These are phyloP conservation scores for Arabidopsis hybrid DNA, from an alignment of 441 rosid genomes.

Conservation along the genomic window DNA sequence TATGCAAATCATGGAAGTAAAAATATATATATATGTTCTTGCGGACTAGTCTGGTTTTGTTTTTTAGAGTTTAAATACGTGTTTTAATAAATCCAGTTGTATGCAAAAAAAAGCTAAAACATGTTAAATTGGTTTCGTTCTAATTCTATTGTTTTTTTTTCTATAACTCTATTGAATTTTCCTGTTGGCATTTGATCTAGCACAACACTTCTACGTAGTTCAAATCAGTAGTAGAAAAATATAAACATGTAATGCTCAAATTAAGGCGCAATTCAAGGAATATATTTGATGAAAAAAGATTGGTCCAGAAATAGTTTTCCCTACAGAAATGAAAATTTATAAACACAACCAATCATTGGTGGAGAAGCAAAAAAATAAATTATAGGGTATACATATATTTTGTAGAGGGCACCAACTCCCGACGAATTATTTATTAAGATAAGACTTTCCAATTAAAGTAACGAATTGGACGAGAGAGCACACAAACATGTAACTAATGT, in stretches of 20 bases:
- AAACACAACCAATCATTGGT: conserved; percentile 27
- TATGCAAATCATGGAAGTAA: conserved; percentile 1
- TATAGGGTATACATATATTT: no score
- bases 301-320: conserved; percentile 8
- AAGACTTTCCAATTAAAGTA: conserved; percentile 40
- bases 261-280: conserved; percentile 68
- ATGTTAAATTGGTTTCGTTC: neutral
- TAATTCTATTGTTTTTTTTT: neutral
- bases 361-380: neutral
- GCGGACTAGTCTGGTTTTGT: neutral
- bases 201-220: neutral
- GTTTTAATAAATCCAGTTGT: neutral
- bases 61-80: neutral
- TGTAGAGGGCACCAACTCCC: conserved; percentile 24
- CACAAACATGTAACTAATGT: neutral
- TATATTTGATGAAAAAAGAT: conserved; percentile 19
- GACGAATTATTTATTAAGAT: conserved; percentile 10
- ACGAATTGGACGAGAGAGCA: conserved; percentile 8
- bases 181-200: neutral
- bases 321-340: neutral
- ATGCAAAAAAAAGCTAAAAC: neutral
- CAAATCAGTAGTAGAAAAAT: neutral
- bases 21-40: neutral
- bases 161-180: neutral
- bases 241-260: conserved; percentile 43